A percentile compares a stretch with the other conserved stretches of the same genome.
These are phyloP conservation scores for Aspergillus bertholletiae DNA, from an alignment of 495 filamentous ascomycete genomes.

Conservation along the genomic window DNA sequence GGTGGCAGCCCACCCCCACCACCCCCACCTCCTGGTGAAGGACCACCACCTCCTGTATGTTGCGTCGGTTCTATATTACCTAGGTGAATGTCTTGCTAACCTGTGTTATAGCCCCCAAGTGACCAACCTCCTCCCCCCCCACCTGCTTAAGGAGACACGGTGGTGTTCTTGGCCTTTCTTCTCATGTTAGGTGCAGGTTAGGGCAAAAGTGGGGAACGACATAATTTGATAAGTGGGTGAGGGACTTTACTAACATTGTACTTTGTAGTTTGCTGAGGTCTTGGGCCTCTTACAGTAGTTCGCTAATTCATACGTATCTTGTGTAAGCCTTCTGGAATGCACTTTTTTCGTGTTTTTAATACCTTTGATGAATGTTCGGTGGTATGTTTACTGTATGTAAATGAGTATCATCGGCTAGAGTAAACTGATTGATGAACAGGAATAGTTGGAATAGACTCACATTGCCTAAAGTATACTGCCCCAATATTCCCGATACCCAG, in stretches of 20 bases:
- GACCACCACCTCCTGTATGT: constrained; percentile 61
- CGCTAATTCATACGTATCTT: background rate
- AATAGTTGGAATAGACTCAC: too few relatives aligned
- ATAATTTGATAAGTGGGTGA: background rate
- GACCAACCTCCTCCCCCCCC: constrained; percentile 73
- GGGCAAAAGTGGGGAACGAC: background rate
- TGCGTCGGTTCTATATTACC: background rate
- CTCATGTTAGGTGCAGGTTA: constrained; percentile 10
- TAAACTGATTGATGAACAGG: too few relatives aligned
- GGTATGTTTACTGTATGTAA: constrained; percentile 16
- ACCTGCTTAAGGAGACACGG: constrained; percentile 24
- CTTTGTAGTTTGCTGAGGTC: background rate
- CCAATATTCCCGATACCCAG: too few relatives aligned
- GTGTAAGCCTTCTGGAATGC: background rate
- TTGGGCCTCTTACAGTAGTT: background rate
- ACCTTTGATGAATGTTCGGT: background rate
- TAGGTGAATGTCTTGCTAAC: constrained; percentile 11
- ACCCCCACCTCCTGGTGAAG: constrained; percentile 50
- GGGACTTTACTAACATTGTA: background rate
- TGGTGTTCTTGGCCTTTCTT: background rate
- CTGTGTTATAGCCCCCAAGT: constrained; percentile 51
- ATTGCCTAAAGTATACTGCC: too few relatives aligned
- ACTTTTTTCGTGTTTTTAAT: background rate
- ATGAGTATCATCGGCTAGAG: too few relatives aligned
- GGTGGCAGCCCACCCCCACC: constrained; percentile 68